These are phyloP conservation scores for Caryopteris hybrid DNA, from an alignment of 305 asterid species.

Conservation along the genomic window DNA sequence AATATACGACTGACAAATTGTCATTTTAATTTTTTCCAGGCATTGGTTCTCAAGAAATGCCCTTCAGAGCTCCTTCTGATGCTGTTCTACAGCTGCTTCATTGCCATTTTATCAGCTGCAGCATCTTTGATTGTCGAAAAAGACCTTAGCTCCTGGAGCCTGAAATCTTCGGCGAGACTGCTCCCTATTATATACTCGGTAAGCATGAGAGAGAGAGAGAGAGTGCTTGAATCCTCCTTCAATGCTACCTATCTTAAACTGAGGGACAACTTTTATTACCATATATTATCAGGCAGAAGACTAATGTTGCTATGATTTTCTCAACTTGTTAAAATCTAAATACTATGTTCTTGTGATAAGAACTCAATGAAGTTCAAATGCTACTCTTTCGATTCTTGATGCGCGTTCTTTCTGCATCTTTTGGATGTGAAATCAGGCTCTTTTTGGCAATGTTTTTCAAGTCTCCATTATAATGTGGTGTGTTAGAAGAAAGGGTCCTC, in stretches of 20 bases:
- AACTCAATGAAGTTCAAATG: no score
- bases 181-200: conserved; percentile 55
- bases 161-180: conserved; percentile 30
- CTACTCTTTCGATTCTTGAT: background rate
- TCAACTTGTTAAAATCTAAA: background rate
- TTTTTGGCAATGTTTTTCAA: conserved; percentile 53
- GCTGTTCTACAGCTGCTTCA: conserved; percentile 54
- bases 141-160: conserved; percentile 43
- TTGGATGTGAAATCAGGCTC: conserved; percentile 24
- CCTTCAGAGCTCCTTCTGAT: conserved; percentile 46
- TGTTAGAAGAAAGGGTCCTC: conserved; percentile 51
- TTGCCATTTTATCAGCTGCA: conserved; percentile 37
- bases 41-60: conserved; percentile 45
- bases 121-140: conserved; percentile 30
- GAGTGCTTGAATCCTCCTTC: background rate
- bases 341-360: background rate
- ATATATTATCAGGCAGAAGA: no score
- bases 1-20: background rate
- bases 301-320: background rate
- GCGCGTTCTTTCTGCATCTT: background rate
- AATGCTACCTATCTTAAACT: no score
- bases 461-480: conserved; percentile 48
- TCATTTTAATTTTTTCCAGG: conserved; percentile 28
- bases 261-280: no score
- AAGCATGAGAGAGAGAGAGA: background rate